A percentile compares a stretch with the other conserved stretches of the same genome.
phyloP scores from a whole-genome alignment of 1,284 basidiomycete genomes.

The Takashimella tepidaria region DNA sequence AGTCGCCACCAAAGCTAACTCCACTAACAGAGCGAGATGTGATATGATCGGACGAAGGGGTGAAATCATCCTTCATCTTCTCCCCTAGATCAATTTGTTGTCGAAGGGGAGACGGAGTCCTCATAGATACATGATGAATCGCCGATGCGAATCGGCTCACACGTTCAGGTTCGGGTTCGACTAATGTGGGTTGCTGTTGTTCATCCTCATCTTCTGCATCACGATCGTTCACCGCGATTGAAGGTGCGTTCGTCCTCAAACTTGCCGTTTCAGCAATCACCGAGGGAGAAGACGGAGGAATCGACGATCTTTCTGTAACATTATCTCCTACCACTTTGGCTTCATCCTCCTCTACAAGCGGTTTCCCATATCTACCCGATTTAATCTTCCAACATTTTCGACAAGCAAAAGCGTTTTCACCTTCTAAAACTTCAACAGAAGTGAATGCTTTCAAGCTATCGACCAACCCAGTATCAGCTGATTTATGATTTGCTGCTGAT shows the following conservation, averaged over 20 bases:
- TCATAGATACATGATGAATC: slow-evolving; percentile 7
- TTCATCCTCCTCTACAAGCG: slow-evolving; percentile 45
- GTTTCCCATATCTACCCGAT: slow-evolving; percentile 29
- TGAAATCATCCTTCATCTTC: neutral
- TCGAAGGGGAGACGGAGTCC: slow-evolving; percentile 37
- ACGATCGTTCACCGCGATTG: neutral
- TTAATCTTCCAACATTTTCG: slow-evolving; percentile 78
- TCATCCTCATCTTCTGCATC: neutral
- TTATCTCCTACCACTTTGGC: slow-evolving; percentile 31
- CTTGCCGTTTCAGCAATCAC: neutral
- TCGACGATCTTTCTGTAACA: neutral
- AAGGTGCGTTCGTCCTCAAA: neutral
- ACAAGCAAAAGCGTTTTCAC: slow-evolving; percentile 90
- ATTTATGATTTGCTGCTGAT: slow-evolving; percentile 1
- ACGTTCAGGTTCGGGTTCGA: neutral
- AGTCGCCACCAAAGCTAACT: neutral
- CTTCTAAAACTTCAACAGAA: slow-evolving; percentile 81
- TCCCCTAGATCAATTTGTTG: slow-evolving; percentile 14
- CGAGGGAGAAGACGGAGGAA: neutral
- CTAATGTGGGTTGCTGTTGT: neutral
- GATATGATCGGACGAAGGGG: neutral
- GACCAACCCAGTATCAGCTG: slow-evolving; percentile 45
- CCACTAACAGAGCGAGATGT: neutral
- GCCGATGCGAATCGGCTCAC: neutral
- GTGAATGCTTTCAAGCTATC: slow-evolving; percentile 77